These are phyloP conservation scores for Neurospora africana DNA, from an alignment of 495 filamentous ascomycete species.

Conservation along the genomic window DNA sequence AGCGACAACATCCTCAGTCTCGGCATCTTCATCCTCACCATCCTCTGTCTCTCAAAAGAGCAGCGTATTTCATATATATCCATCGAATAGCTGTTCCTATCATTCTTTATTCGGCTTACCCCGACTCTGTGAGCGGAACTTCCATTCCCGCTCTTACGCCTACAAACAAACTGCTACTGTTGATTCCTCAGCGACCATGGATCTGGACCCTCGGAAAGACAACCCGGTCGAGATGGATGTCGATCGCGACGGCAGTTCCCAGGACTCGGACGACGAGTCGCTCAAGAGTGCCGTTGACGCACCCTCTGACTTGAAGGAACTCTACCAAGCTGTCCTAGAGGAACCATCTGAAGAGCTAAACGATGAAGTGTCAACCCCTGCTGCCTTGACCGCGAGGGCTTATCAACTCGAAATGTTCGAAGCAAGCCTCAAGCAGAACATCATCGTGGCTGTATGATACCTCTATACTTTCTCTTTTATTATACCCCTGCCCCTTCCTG, in stretches of 20 bases:
- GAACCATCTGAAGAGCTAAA: neutral
- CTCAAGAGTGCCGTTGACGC: neutral
- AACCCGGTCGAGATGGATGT: neutral
- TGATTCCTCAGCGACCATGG: neutral
- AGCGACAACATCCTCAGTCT: neutral
- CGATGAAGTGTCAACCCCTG: conserved; percentile 6
- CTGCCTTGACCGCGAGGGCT: conserved; percentile 42
- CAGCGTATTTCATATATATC: neutral
- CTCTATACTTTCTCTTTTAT: neutral
- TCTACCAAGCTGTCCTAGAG: neutral
- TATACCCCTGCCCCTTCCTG: neutral
- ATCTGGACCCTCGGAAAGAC: neutral
- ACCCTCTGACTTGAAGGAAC: neutral
- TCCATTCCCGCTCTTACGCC: neutral
- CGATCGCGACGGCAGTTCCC: conserved; percentile 6
- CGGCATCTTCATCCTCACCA: neutral
- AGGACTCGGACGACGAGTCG: conserved; percentile 4
- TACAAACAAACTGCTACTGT: neutral
- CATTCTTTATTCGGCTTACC: neutral
- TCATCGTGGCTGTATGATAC: conserved; percentile 65
- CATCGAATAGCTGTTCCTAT: neutral
- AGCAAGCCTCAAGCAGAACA: conserved; percentile 65
- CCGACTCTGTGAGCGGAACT: neutral
- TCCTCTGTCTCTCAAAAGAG: neutral
- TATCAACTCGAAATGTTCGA: conserved; percentile 93